Evolutionary conservation across 768 basidiomycete species (phyloP).

Genomic region (Trametes coccinea): DNA sequence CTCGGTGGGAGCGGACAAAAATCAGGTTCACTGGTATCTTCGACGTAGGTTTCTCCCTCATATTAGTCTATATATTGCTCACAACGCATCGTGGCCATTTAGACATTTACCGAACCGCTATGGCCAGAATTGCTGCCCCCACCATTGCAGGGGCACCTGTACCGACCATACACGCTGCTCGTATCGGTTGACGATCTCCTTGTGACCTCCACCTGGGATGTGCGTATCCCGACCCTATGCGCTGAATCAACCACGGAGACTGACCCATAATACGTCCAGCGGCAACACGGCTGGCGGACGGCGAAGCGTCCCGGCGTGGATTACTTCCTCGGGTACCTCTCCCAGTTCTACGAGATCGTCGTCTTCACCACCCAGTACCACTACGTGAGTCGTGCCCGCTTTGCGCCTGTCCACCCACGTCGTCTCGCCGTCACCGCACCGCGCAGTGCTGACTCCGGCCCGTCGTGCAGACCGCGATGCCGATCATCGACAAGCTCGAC

Average conservation of each 20-base stretch:
- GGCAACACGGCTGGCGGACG: constrained; percentile 93
- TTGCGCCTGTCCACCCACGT: not conserved
- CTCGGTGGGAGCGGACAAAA: constrained; percentile 65
- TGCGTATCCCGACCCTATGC: constrained; percentile 45
- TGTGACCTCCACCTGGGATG: constrained; percentile 93
- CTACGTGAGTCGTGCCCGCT: constrained; percentile 59
- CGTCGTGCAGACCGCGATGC: constrained; percentile 72
- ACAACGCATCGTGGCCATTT: not conserved
- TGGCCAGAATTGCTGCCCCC: constrained; percentile 93
- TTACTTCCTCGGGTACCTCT: constrained; percentile 96
- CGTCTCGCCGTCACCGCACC: no score
- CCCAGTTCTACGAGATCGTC: constrained; percentile 98
- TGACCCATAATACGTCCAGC: constrained; percentile 42
- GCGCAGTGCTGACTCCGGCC: not conserved
- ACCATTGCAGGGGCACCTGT: constrained; percentile 75
- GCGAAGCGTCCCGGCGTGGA: constrained; percentile 98
- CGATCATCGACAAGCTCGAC: constrained; percentile 91
- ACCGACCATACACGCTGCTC: constrained; percentile 90
- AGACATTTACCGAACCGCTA: constrained; percentile 93
- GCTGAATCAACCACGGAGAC: not conserved
- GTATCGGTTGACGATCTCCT: constrained; percentile 91
- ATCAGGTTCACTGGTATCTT: constrained; percentile 65
- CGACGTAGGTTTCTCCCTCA: constrained; percentile 44
- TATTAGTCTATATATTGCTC: not conserved
- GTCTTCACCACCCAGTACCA: constrained; percentile 89